Evolutionary conservation across 140 eudicot genomes (phyloP).

Genomic region (Senecio squalidus): DNA sequence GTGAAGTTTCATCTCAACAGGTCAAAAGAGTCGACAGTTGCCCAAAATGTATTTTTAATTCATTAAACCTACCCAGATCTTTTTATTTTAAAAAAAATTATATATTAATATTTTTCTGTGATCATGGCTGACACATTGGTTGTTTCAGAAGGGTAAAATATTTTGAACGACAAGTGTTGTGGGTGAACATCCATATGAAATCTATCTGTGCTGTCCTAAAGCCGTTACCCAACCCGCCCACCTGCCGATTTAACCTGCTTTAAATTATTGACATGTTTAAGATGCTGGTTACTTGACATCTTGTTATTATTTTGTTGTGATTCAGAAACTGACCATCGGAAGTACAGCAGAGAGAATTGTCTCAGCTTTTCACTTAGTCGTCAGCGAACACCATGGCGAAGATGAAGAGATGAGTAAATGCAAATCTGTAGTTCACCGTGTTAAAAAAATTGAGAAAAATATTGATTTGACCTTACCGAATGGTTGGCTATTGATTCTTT

Average conservation of each 20-base stretch:
- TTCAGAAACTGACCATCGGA: conserved; percentile 80
- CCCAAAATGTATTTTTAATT: neutral
- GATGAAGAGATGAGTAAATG: conserved; percentile 73
- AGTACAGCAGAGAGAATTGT: conserved; percentile 78
- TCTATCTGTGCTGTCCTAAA: no score
- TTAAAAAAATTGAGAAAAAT: conserved; percentile 78
- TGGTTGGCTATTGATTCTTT: conserved; percentile 39
- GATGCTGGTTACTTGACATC: conserved; percentile 8
- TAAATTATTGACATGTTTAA: neutral
- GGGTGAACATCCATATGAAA: no score
- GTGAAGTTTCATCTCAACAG: neutral
- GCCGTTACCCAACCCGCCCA: neutral
- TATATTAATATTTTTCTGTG: no score
- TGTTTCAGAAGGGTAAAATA: no score
- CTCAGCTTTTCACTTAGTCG: conserved; percentile 74
- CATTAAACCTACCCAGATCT: neutral
- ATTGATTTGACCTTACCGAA: conserved; percentile 49
- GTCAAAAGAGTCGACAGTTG: neutral
- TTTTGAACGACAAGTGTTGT: neutral
- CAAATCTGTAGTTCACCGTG: conserved; percentile 64
- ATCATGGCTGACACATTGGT: no score
- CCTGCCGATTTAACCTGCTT: neutral
- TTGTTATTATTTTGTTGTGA: conserved; percentile 2
- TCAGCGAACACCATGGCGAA: conserved; percentile 69
- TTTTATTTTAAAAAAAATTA: no score